Conservation (phyloP, 1,139 yeast genomes). For the Geotrichum restrictum region DNA sequence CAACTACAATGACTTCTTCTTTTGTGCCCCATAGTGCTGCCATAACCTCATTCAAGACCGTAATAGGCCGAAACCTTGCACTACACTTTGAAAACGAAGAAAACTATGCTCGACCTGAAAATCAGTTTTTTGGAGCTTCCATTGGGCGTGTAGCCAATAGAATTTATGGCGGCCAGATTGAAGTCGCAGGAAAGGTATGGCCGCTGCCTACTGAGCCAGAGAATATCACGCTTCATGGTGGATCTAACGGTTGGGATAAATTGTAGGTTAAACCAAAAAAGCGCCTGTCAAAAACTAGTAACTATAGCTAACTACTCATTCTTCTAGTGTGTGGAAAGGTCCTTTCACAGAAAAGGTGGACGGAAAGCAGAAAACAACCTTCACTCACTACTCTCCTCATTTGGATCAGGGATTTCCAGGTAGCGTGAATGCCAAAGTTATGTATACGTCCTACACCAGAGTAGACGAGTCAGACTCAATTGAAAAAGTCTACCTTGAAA, state of each 20-base stretch:
- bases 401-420: slow-evolving; percentile 57
- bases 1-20: background rate
- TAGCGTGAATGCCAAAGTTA: slow-evolving; percentile 45
- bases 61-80: slow-evolving; percentile 30
- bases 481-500: slow-evolving; percentile 34
- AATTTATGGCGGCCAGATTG: slow-evolving; percentile 47
- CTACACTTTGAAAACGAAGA: slow-evolving; percentile 29
- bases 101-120: slow-evolving; percentile 33
- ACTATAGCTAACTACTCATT: background rate
- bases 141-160: slow-evolving; percentile 66
- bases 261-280: slow-evolving; percentile 30
- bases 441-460: slow-evolving; percentile 41
- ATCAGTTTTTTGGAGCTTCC: slow-evolving; percentile 51
- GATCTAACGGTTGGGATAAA: slow-evolving; percentile 51
- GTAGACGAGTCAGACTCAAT: slow-evolving; percentile 31
- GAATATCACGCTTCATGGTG: slow-evolving; percentile 49
- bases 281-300: background rate
- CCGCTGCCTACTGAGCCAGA: slow-evolving; percentile 42
- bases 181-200: slow-evolving; percentile 43
- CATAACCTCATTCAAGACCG: slow-evolving; percentile 31
- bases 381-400: slow-evolving; percentile 42
- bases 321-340: slow-evolving; percentile 28
- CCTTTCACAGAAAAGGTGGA: slow-evolving; percentile 44
- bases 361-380: slow-evolving; percentile 35
- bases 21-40: slow-evolving; percentile 24